These are phyloP conservation scores for Shiraia bambusicola DNA, from an alignment of 2,329 filamentous ascomycete genomes.

Conservation along the genomic window DNA sequence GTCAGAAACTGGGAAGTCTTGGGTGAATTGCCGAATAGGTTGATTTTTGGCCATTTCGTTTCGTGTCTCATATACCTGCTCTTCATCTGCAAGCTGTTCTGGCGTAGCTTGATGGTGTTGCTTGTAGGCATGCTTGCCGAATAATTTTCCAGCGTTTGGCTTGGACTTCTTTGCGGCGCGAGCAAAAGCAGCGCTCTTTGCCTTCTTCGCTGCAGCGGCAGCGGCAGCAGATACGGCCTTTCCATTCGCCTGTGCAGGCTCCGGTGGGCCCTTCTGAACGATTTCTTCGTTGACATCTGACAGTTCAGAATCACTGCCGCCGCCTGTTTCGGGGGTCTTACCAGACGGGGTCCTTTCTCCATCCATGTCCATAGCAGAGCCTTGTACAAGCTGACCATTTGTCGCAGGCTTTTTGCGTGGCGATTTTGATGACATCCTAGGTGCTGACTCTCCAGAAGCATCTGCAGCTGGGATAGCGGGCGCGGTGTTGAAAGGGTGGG, in stretches of 20 bases:
- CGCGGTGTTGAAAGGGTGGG: constrained; percentile 33
- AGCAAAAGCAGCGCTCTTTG: constrained; percentile 25
- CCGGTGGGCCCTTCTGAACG: constrained; percentile 37
- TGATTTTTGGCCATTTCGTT: constrained; percentile 30
- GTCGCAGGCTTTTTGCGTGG: constrained; percentile 31
- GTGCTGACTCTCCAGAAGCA: constrained; percentile 27
- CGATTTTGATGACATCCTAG: constrained; percentile 34
- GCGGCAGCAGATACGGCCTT: constrained; percentile 18
- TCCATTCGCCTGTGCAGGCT: constrained; percentile 29
- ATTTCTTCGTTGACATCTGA: constrained; percentile 44
- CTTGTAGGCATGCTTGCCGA: constrained; percentile 33
- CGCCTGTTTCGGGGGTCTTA: constrained; percentile 31
- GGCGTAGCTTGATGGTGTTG: constrained; percentile 29
- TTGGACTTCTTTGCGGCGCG: constrained; percentile 37
- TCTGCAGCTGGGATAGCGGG: constrained; percentile 28
- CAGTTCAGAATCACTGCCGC: constrained; percentile 38
- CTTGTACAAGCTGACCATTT: constrained; percentile 22
- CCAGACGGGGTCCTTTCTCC: constrained; percentile 28
- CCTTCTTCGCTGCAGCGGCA: constrained; percentile 28
- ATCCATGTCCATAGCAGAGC: constrained; percentile 22
- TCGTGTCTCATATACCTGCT: constrained; percentile 26
- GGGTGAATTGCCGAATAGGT: constrained; percentile 24
- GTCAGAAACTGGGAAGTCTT: constrained; percentile 30
- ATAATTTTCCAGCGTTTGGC: constrained; percentile 32
- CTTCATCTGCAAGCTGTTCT: constrained; percentile 30